Percentiles rank a stretch among this genome's conserved stretches.
phyloP scores from a whole-genome alignment of 768 basidiomycete species.

The Leccinellum rugosiceps region DNA sequence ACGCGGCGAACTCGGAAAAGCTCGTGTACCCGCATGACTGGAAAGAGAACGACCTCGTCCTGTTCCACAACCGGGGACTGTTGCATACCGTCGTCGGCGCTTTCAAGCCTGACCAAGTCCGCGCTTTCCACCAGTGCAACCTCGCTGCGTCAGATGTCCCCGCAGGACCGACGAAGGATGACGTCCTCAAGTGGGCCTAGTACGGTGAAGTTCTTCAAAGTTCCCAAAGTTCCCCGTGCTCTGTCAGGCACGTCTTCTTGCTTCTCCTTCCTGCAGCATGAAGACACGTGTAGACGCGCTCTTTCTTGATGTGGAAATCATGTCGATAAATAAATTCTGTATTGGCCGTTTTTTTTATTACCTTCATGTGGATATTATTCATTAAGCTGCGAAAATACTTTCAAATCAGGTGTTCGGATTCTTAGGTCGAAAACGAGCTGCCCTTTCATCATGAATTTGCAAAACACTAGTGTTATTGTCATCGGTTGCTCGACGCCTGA shows the following conservation, averaged over 20 bases:
- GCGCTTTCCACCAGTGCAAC: conserved; percentile 57
- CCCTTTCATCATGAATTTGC: conserved; percentile 16
- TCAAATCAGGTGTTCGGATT: too few relatives aligned
- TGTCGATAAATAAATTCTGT: not conserved
- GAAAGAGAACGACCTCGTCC: conserved; percentile 60
- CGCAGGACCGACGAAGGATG: conserved; percentile 43
- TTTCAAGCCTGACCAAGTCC: conserved; percentile 45
- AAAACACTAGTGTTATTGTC: not conserved
- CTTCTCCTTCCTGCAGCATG: not conserved
- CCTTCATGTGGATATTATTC: conserved; percentile 1
- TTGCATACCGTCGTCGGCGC: conserved; percentile 70
- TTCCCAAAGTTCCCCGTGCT: too few relatives aligned
- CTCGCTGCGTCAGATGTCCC: conserved; percentile 52
- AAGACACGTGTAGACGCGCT: not conserved
- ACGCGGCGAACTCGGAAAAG: conserved; percentile 14
- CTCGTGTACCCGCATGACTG: conserved; percentile 90
- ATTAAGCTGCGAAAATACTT: not conserved
- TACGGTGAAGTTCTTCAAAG: not conserved
- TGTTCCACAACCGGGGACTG: conserved; percentile 74
- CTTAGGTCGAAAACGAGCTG: not conserved
- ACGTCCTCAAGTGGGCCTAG: conserved; percentile 43
- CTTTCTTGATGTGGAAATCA: not conserved
- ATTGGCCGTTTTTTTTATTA: not conserved
- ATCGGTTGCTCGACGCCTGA: not conserved
- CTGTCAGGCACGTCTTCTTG: too few relatives aligned